These are phyloP conservation scores for Royoungia palumana DNA, from an alignment of 768 basidiomycete species.

Conservation along the genomic window DNA sequence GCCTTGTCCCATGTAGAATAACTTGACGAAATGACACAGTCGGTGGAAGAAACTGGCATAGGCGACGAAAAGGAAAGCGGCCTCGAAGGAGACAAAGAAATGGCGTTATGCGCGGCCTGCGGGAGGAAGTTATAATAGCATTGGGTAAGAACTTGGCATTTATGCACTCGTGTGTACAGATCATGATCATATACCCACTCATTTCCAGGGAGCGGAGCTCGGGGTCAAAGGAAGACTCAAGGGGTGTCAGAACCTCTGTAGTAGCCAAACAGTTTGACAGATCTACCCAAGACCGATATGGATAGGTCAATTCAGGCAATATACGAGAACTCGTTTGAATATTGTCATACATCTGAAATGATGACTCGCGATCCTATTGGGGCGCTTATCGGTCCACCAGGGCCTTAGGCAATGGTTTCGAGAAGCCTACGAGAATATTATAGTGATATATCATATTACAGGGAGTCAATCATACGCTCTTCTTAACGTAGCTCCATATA, in stretches of 20 bases:
- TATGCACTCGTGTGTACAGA: slow-evolving; percentile 35
- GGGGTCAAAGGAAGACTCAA: slow-evolving; percentile 37
- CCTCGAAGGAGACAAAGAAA: slow-evolving; percentile 23
- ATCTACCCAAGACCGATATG: slow-evolving; percentile 36
- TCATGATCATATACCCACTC: slow-evolving; percentile 36
- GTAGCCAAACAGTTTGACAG: slow-evolving; percentile 34
- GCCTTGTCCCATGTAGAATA: slow-evolving; percentile 35
- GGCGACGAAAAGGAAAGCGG: slow-evolving; percentile 19
- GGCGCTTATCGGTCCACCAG: slow-evolving; percentile 22
- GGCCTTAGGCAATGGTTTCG: slow-evolving; percentile 5
- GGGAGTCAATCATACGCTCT: slow-evolving; percentile 63
- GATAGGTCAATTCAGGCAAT: slow-evolving; percentile 28
- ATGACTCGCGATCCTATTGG: slow-evolving; percentile 26
- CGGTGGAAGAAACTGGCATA: slow-evolving; percentile 30
- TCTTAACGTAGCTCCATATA: slow-evolving; percentile 93
- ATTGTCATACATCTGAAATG: slow-evolving; percentile 21
- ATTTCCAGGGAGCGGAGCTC: slow-evolving; percentile 41
- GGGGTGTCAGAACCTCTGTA: slow-evolving; percentile 35
- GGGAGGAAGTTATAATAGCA: slow-evolving; percentile 30
- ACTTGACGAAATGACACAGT: slow-evolving; percentile 29
- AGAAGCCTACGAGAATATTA: slow-evolving; percentile 44
- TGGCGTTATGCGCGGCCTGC: slow-evolving; percentile 20
- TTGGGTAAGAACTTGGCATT: slow-evolving; percentile 36
- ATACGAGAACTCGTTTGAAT: slow-evolving; percentile 31
- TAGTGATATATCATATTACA: slow-evolving; percentile 38